Conservation (phyloP, 345 rosid genomes). For the Iberis pinnata region DNA sequence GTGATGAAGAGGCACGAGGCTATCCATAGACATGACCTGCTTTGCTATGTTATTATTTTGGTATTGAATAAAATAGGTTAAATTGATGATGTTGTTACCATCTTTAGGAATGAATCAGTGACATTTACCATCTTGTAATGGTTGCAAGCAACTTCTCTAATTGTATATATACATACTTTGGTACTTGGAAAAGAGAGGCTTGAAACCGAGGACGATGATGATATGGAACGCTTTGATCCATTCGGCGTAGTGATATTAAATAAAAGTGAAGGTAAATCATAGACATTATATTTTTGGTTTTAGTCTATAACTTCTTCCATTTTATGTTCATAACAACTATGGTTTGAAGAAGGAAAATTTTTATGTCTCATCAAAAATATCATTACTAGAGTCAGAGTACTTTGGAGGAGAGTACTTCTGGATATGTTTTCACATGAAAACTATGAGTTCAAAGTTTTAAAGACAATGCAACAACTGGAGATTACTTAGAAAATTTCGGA, state of each 20-base stretch:
- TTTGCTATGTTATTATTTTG: slow-evolving; percentile 1
- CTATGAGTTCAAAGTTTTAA: slow-evolving; percentile 71
- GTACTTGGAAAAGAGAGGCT: slow-evolving; percentile 85
- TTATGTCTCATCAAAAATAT: slow-evolving; percentile 71
- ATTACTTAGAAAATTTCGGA: slow-evolving; percentile 55
- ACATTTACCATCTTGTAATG: slow-evolving; percentile 93
- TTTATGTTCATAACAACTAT: slow-evolving; percentile 46
- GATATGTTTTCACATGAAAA: slow-evolving; percentile 71
- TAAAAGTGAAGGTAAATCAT: slow-evolving; percentile 71
- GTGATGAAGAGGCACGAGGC: too few species aligned
- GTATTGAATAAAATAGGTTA: slow-evolving; percentile 84
- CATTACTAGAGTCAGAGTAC: slow-evolving; percentile 53
- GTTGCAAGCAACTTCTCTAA: slow-evolving; percentile 92
- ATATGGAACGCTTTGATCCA: slow-evolving; percentile 84
- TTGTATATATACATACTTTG: slow-evolving; percentile 78
- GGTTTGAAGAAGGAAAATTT: slow-evolving; percentile 85
- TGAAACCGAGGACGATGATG: slow-evolving; percentile 68
- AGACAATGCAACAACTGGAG: slow-evolving; percentile 62
- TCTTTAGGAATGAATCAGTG: slow-evolving; percentile 81
- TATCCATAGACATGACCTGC: background rate
- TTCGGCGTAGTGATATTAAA: slow-evolving; percentile 84
- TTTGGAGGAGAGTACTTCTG: slow-evolving; percentile 40
- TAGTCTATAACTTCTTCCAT: background rate
- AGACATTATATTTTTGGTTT: too few species aligned
- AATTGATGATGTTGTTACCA: slow-evolving; percentile 74